Evolutionary conservation across 495 filamentous ascomycete species (phyloP).

Genomic region (Stereocaulon alpinum): DNA sequence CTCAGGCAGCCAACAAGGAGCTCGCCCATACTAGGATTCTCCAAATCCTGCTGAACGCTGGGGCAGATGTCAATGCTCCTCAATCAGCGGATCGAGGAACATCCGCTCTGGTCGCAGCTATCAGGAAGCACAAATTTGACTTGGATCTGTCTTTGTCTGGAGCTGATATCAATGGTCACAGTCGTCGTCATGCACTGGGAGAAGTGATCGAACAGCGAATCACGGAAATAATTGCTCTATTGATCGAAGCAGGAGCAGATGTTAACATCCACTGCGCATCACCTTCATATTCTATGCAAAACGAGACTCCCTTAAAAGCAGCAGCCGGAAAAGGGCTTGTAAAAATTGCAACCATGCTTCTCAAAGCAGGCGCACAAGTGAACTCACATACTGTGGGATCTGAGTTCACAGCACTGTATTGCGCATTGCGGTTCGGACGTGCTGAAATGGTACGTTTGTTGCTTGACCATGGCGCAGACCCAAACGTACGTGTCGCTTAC

Average conservation of each 20-base stretch:
- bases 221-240: not conserved
- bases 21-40: not conserved
- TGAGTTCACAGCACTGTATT: not conserved
- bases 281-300: not conserved
- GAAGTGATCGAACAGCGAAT: not conserved
- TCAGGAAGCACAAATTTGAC: not conserved
- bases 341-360: not conserved
- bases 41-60: not conserved
- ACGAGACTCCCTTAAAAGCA: not conserved
- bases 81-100: not conserved
- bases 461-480: not conserved
- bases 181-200: not conserved
- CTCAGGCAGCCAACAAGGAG: not conserved
- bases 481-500: not conserved
- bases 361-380: not conserved
- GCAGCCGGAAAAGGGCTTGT: not conserved
- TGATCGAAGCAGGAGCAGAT: slow-evolving; percentile 1
- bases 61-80: not conserved
- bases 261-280: not conserved
- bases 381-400: not conserved
- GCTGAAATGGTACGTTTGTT: not conserved
- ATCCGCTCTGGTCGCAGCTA: not conserved
- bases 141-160: not conserved
- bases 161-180: not conserved
- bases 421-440: not conserved